Evolutionary conservation across 2,329 filamentous ascomycete species (phyloP).

Genomic region (Dactylonectria macrodidyma): DNA sequence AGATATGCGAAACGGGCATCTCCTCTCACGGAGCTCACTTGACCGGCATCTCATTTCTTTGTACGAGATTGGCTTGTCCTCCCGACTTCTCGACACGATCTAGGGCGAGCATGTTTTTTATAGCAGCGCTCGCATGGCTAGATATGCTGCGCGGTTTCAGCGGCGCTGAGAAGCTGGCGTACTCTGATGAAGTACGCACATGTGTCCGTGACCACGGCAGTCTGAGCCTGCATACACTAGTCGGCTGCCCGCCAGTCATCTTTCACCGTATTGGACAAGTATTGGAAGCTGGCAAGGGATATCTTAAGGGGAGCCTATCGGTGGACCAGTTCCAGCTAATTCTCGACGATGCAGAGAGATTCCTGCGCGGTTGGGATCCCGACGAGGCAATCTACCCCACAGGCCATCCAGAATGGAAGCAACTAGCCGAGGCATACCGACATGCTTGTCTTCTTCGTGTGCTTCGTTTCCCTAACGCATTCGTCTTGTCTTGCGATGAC

Average conservation of each 20-base stretch:
- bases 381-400: slow-evolving; percentile 46
- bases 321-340: slow-evolving; percentile 30
- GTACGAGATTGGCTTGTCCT: slow-evolving; percentile 39
- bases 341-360: slow-evolving; percentile 41
- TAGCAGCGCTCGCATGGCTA: slow-evolving; percentile 47
- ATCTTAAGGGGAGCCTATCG: slow-evolving; percentile 17
- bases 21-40: slow-evolving; percentile 48
- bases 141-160: slow-evolving; percentile 50
- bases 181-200: slow-evolving; percentile 43
- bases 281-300: slow-evolving; percentile 40
- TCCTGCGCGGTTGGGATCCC: slow-evolving; percentile 45
- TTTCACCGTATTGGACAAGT: slow-evolving; percentile 47
- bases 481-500: slow-evolving; percentile 44
- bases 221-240: slow-evolving; percentile 43
- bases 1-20: slow-evolving; percentile 48
- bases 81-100: slow-evolving; percentile 32
- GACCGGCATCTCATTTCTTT: slow-evolving; percentile 48
- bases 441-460: slow-evolving; percentile 49
- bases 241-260: slow-evolving; percentile 47
- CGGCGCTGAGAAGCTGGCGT: slow-evolving; percentile 50
- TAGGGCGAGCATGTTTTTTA: slow-evolving; percentile 41
- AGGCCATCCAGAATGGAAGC: slow-evolving; percentile 45
- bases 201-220: slow-evolving; percentile 44
- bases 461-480: slow-evolving; percentile 47
- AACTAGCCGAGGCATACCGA: slow-evolving; percentile 48